Evolutionary conservation across 2,329 filamentous ascomycete species (phyloP).

Genomic region (Gremmenia infestans): DNA sequence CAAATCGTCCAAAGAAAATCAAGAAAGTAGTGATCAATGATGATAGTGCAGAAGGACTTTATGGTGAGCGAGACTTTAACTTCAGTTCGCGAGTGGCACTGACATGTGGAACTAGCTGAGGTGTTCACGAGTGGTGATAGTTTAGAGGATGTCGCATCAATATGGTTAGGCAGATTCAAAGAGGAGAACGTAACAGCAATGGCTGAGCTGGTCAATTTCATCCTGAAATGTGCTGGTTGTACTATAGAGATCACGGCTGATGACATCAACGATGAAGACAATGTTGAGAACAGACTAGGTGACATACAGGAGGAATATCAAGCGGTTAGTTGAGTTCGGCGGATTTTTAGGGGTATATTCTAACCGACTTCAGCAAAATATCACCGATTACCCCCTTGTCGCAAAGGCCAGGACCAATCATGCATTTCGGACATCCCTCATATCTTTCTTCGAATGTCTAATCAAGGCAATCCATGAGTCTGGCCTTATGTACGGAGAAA

Average conservation of each 20-base stretch:
- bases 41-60: slow-evolving; percentile 24
- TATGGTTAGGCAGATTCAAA: slow-evolving; percentile 56
- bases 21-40: slow-evolving; percentile 43
- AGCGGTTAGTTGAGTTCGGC: slow-evolving; percentile 48
- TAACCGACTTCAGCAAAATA: slow-evolving; percentile 51
- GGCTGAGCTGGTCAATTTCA: slow-evolving; percentile 61
- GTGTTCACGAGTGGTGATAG: slow-evolving; percentile 57
- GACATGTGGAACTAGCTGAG: slow-evolving; percentile 43
- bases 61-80: slow-evolving; percentile 21
- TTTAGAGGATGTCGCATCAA: slow-evolving; percentile 51
- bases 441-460: slow-evolving; percentile 73
- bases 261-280: slow-evolving; percentile 86
- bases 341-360: background rate
- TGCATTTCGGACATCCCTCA: slow-evolving; percentile 72
- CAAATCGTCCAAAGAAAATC: slow-evolving; percentile 28
- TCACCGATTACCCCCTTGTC: slow-evolving; percentile 88
- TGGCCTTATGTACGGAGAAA: slow-evolving; percentile 68
- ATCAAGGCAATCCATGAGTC: slow-evolving; percentile 75
- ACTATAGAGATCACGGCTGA: slow-evolving; percentile 71
- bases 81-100: slow-evolving; percentile 12
- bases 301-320: slow-evolving; percentile 89
- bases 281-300: slow-evolving; percentile 68
- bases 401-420: slow-evolving; percentile 71
- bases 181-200: slow-evolving; percentile 50
- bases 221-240: slow-evolving; percentile 71